A percentile compares a stretch with the other conserved stretches of the same genome.
phyloP scores from a whole-genome alignment of 768 basidiomycete species.

The Plicaturopsis crispa region DNA sequence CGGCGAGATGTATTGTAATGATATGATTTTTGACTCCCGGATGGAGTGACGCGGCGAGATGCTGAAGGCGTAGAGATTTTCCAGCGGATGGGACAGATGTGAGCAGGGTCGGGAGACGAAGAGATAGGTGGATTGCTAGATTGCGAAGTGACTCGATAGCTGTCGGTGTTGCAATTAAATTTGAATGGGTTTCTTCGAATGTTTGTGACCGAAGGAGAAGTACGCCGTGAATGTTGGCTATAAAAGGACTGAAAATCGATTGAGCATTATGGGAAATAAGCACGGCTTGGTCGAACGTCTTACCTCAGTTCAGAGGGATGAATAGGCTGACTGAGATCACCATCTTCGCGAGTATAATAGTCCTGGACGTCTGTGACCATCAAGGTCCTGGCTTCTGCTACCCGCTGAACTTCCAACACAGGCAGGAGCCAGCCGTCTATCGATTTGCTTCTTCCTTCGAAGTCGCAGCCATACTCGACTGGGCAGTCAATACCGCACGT shows the following conservation, averaged over 20 bases:
- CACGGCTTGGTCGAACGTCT: constrained; percentile 11
- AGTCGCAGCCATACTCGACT: constrained; percentile 44
- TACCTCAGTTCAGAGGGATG: constrained; percentile 50
- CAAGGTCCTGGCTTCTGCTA: constrained; percentile 41
- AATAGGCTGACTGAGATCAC: constrained; percentile 25
- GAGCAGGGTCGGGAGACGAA: constrained; percentile 71
- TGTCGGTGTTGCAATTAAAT: constrained; percentile 59
- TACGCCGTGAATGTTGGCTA: constrained; percentile 59
- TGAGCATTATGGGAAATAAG: constrained; percentile 8
- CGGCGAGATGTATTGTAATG: constrained; percentile 84
- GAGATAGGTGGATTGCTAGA: constrained; percentile 57
- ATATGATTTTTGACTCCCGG: constrained; percentile 60
- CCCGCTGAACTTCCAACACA: constrained; percentile 54
- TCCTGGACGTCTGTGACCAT: constrained; percentile 32
- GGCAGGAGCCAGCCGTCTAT: constrained; percentile 84
- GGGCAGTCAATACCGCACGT: constrained; percentile 52
- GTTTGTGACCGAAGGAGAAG: constrained; percentile 42
- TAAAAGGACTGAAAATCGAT: constrained; percentile 36
- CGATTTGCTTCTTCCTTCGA: constrained; percentile 34
- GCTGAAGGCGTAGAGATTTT: constrained; percentile 71
- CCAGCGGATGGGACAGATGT: constrained; percentile 86
- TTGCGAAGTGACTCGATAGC: constrained; percentile 48
- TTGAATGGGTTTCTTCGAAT: constrained; percentile 12
- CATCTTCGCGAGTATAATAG: constrained; percentile 37
- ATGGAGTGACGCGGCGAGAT: constrained; percentile 63